Conservation (phyloP, 768 basidiomycete genomes). For the Amanita thiersii region DNA sequence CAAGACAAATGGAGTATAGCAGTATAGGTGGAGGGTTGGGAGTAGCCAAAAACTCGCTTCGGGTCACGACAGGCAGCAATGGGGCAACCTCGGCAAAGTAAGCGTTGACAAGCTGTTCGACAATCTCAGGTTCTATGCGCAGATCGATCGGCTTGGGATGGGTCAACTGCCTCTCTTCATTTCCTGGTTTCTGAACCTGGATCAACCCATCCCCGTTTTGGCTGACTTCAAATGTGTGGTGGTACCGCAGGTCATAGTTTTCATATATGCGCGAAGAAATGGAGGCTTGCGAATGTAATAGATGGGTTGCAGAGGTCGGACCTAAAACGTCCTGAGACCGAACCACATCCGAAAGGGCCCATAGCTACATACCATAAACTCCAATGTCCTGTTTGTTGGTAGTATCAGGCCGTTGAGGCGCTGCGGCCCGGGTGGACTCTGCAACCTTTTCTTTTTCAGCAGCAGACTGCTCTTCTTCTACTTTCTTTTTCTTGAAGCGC, state of each 20-base stretch:
- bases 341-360: slow-evolving; percentile 9
- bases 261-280: slow-evolving; percentile 84
- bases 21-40: slow-evolving; percentile 72
- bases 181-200: slow-evolving; percentile 57
- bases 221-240: slow-evolving; percentile 83
- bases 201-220: slow-evolving; percentile 85
- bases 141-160: slow-evolving; percentile 61
- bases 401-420: slow-evolving; percentile 39
- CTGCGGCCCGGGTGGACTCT: slow-evolving; percentile 21
- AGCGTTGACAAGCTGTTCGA: slow-evolving; percentile 80
- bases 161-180: slow-evolving; percentile 44
- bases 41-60: slow-evolving; percentile 76
- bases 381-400: slow-evolving; percentile 47
- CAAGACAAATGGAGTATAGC: slow-evolving; percentile 90
- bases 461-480: slow-evolving; percentile 58
- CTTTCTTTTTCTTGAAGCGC: slow-evolving; percentile 93
- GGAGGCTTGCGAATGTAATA: slow-evolving; percentile 84
- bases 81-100: slow-evolving; percentile 89
- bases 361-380: slow-evolving; percentile 46
- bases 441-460: slow-evolving; percentile 23
- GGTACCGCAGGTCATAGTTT: slow-evolving; percentile 79
- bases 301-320: slow-evolving; percentile 78
- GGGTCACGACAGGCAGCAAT: slow-evolving; percentile 83
- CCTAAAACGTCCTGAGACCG: slow-evolving; percentile 45
- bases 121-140: slow-evolving; percentile 67